phyloP scores from a whole-genome alignment of 768 basidiomycete genomes.

The Sistotremastrum suecicum region DNA sequence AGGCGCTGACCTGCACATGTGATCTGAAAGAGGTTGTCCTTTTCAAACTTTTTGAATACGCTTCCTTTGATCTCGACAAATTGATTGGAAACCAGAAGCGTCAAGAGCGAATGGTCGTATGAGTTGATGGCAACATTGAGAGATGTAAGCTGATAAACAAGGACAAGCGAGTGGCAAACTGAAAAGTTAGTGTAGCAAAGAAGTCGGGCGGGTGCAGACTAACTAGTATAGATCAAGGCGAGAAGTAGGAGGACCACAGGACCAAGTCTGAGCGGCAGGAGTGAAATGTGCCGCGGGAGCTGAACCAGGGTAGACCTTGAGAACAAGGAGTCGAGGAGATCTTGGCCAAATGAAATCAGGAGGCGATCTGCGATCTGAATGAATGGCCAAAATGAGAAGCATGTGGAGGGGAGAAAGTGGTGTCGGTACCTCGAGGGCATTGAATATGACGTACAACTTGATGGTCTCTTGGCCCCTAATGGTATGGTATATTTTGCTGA shows the following conservation, averaged over 20 bases:
- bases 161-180: conserved; percentile 88
- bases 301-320: conserved; percentile 79
- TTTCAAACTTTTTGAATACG: conserved; percentile 99
- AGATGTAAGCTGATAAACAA: conserved; percentile 89
- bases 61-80: conserved; percentile 99
- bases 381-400: neutral
- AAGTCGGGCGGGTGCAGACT: conserved; percentile 11
- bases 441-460: conserved; percentile 98
- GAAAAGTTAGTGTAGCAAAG: neutral
- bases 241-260: conserved; percentile 77
- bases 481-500: conserved; percentile 95
- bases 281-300: conserved; percentile 44
- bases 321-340: conserved; percentile 91
- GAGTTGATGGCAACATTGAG: conserved; percentile 97
- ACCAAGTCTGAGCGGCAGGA: conserved; percentile 53
- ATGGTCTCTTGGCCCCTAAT: conserved; percentile 98
- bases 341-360: conserved; percentile 94
- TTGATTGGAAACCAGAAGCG: conserved; percentile 90
- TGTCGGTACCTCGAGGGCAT: conserved; percentile 77
- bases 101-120: conserved; percentile 90
- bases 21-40: conserved; percentile 96
- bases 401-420: neutral
- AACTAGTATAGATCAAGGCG: conserved; percentile 73
- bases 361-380: conserved; percentile 83
- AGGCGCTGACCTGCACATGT: conserved; percentile 72